These are phyloP conservation scores for Coelastrella sp. DNA, from an alignment of 139 green algal species.

Conservation along the genomic window DNA sequence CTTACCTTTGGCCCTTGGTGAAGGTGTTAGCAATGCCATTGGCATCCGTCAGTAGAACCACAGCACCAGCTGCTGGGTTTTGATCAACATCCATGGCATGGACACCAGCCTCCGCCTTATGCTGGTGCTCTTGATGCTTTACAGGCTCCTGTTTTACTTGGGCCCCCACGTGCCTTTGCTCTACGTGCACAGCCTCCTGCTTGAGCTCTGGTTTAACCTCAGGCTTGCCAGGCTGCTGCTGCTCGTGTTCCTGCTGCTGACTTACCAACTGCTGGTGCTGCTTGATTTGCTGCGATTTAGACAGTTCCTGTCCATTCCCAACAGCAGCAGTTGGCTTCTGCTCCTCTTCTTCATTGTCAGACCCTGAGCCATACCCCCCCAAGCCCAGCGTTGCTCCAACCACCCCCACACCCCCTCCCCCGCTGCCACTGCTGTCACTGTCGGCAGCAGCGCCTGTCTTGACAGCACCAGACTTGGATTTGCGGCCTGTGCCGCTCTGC, in stretches of 20 bases:
- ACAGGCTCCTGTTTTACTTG: no score
- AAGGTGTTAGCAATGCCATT: not conserved
- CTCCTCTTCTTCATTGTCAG: constrained; percentile 55
- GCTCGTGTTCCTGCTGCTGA: constrained; percentile 16
- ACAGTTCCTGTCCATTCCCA: not conserved
- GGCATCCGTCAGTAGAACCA: not conserved
- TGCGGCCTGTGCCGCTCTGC: not conserved
- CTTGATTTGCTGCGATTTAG: not conserved
- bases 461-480: not conserved
- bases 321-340: not conserved
- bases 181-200: not conserved
- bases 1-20: constrained; percentile 28
- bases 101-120: not conserved
- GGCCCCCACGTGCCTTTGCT: not conserved
- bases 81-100: not conserved
- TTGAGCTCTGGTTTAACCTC: not conserved
- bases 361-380: constrained; percentile 53
- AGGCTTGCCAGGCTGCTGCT: not conserved
- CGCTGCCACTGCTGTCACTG: constrained; percentile 31
- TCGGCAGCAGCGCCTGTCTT: constrained; percentile 4
- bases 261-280: constrained; percentile 14
- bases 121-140: not conserved
- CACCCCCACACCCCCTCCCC: not conserved
- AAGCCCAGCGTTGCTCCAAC: constrained; percentile 50
- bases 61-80: not conserved